A percentile compares a stretch with the other conserved stretches of the same genome.
phyloP scores from a whole-genome alignment of 345 rosid genomes.

The Salix suchowensis region DNA sequence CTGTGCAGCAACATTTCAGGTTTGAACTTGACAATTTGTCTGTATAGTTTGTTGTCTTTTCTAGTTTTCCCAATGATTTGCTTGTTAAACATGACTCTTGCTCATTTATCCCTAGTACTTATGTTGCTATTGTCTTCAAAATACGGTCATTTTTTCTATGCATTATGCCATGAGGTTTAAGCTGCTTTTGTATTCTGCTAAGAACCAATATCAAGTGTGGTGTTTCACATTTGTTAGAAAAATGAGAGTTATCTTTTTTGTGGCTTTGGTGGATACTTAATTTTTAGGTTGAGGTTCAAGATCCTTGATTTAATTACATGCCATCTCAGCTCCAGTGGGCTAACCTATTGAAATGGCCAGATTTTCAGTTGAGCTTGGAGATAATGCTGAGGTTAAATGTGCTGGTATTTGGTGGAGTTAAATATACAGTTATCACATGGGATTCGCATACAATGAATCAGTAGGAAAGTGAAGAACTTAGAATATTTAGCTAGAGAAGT shows the following conservation, averaged over 20 bases:
- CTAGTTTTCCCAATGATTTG: not conserved
- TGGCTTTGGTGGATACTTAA: not conserved
- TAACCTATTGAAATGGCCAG: not conserved
- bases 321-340: not conserved
- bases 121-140: not conserved
- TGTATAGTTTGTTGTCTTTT: not conserved
- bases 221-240: not conserved
- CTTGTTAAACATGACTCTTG: not conserved
- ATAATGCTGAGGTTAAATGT: not conserved
- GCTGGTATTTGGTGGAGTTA: too few species aligned
- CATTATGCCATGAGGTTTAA: not conserved
- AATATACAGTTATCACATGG: too few species aligned
- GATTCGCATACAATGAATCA: too few species aligned
- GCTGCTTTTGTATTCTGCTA: not conserved
- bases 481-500: too few species aligned
- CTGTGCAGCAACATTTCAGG: not conserved
- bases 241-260: not conserved
- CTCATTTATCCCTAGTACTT: not conserved
- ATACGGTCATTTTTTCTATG: not conserved
- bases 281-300: not conserved
- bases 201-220: not conserved
- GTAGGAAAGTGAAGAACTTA: too few species aligned
- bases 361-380: not conserved
- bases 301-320: not conserved
- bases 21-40: not conserved